A percentile compares a stretch with the other conserved stretches of the same genome.
phyloP scores from a whole-genome alignment of 2,329 filamentous ascomycete species.

The Colletotrichum nymphaeae region DNA sequence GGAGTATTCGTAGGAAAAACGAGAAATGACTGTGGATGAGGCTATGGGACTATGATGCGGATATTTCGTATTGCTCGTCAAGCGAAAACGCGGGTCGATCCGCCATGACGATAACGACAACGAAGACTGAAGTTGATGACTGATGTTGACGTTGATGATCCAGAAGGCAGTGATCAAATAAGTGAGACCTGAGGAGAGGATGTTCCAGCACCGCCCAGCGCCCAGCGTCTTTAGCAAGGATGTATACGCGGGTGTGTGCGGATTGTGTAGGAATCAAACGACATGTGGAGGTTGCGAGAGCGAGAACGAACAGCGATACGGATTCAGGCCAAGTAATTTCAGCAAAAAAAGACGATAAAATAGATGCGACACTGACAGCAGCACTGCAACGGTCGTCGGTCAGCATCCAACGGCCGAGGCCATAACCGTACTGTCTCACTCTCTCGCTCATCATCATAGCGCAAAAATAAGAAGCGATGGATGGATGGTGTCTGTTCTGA shows the following conservation, averaged over 20 bases:
- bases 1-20: not conserved
- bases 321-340: not conserved
- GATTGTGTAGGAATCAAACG: conserved; percentile 5
- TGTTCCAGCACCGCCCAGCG: conserved; percentile 19
- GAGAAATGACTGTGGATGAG: not conserved
- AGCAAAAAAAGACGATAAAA: not conserved
- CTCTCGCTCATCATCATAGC: conserved; percentile 5
- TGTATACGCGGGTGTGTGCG: conserved; percentile 8
- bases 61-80: not conserved
- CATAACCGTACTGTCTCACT: not conserved
- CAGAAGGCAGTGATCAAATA: not conserved
- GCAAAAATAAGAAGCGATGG: conserved; percentile 4
- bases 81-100: not conserved
- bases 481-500: not conserved
- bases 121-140: not conserved
- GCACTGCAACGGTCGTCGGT: conserved; percentile 15
- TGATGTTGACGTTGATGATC: conserved; percentile 5
- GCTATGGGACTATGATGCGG: conserved; percentile 4
- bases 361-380: conserved; percentile 20
- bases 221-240: not conserved
- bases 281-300: conserved; percentile 11
- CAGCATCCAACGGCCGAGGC: not conserved
- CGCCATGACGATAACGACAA: conserved; percentile 14
- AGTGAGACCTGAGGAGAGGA: conserved; percentile 7
- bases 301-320: conserved; percentile 15